Evolutionary conservation across 1,284 basidiomycete species (phyloP), one percentile per base, ranked within the genome.

Genomic region (Inonotus obliquus): DNA sequence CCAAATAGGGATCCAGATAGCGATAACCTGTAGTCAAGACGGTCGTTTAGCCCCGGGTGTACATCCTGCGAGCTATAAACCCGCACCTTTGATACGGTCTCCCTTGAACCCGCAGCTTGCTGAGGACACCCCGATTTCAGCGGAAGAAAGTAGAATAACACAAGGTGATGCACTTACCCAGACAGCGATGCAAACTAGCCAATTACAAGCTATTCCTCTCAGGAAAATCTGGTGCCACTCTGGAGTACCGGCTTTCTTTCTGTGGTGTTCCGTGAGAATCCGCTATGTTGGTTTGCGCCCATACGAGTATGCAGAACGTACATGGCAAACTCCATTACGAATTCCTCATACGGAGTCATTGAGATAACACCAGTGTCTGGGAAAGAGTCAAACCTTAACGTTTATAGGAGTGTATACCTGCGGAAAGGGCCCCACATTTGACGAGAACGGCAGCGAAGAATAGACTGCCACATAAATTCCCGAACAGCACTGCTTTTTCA

Each of bases 1-100:
- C 81, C 87, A 90, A 64, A 91, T 89, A 6, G 90, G 89, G 62
- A 91, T 82, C 86, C 87, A 91, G 48, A 83, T 79, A 0, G 85
- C 83, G 60, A 87, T 74, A 47, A 91, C 80, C 81, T 84, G 59
- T 5, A 52, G 13, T 17, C 29, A 60, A 4, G 35, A 11, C 29
- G 25, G 13, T 17, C 19, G 9, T 61, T 23, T 17, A 61, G 35
- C 29, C 23, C 23, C n/a, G 13, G 61, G 57, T 47, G 17, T 19
- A 10, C n/a, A 14, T 45, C 5, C 45, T 39, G 23, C 1, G 23
- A 4, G 4, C 13, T 21, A 39, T 32, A 38, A 25, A 19, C 29
- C 68, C 11, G 62, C 19, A 83, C 82, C 78, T 92, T 92, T 11
- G 87, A 89, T 9, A 87, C 71, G 0, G 88, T 88, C 9, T 92